phyloP scores from a whole-genome alignment of 495 filamentous ascomycete species.

The Aspergillus conjunctus region DNA sequence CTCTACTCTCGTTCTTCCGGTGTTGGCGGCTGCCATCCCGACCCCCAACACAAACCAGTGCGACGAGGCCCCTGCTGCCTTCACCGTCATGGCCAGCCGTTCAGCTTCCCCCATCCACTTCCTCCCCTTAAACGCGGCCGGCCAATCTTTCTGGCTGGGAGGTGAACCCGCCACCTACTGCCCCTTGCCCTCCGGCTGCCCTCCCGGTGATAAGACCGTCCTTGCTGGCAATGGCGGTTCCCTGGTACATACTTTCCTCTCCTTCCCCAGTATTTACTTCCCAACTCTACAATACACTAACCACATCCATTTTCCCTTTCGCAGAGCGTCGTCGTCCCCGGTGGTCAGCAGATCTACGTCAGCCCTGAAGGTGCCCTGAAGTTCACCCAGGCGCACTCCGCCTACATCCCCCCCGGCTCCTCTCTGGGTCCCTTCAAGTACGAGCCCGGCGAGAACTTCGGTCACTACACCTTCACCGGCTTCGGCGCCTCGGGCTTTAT shows the following conservation, averaged over 20 bases:
- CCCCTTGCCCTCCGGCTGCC: conserved; percentile 38
- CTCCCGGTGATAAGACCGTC: conserved; percentile 47
- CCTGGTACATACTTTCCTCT: conserved; percentile 32
- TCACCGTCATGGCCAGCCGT: conserved; percentile 41
- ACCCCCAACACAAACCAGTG: conserved; percentile 11
- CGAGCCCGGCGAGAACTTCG: conserved; percentile 28
- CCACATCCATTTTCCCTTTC: background rate
- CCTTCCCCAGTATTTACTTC: background rate
- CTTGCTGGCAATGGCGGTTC: conserved; percentile 39
- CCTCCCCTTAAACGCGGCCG: conserved; percentile 40
- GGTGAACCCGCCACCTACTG: conserved; percentile 45
- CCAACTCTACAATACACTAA: background rate
- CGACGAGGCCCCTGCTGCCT: conserved; percentile 25
- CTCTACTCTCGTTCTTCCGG: conserved; percentile 32
- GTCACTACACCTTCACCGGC: conserved; percentile 35
- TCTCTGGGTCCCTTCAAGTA: conserved; percentile 46
- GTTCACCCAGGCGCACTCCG: conserved; percentile 64
- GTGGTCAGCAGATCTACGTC: conserved; percentile 67
- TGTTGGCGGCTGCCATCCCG: conserved; percentile 36
- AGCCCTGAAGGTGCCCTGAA: conserved; percentile 54
- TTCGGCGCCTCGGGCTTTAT: conserved; percentile 43
- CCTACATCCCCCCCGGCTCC: conserved; percentile 56
- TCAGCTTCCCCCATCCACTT: conserved; percentile 48
- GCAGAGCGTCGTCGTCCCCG: conserved; percentile 59
- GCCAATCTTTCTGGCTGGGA: conserved; percentile 46